phyloP scores from a whole-genome alignment of 148 eudicot genomes.

The Gaultheria prostrata region DNA sequence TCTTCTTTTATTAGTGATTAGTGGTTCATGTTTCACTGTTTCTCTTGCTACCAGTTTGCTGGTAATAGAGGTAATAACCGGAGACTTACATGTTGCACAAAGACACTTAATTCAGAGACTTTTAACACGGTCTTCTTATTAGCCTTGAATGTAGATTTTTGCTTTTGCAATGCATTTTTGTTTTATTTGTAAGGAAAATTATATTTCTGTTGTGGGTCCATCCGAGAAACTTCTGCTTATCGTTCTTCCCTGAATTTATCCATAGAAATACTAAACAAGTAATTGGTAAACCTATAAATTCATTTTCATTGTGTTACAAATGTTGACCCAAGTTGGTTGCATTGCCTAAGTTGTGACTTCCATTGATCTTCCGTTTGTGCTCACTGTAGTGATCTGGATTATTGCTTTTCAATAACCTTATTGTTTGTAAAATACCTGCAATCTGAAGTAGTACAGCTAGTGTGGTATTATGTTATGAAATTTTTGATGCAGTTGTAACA shows the following conservation, averaged over 20 bases:
- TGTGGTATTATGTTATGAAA: neutral
- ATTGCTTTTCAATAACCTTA: neutral
- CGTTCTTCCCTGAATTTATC: neutral
- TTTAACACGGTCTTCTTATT: neutral
- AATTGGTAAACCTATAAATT: neutral
- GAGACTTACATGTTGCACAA: neutral
- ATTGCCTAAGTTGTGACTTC: neutral
- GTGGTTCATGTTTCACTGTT: neutral
- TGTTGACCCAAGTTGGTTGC: neutral
- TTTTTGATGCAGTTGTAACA: neutral
- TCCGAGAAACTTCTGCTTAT: neutral
- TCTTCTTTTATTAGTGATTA: neutral
- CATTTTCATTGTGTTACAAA: neutral
- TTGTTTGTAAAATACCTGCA: neutral
- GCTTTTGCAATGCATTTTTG: neutral
- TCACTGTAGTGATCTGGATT: neutral
- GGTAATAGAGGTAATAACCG: neutral
- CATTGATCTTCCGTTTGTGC: neutral
- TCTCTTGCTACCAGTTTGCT: neutral
- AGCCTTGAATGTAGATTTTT: neutral
- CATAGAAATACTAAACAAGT: neutral
- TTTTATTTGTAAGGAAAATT: neutral
- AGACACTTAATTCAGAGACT: neutral
- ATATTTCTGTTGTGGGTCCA: neutral
- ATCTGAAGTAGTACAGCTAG: constrained; percentile 5